Conservation (phyloP, 192 early-diverging fungal genomes). For the Jimgerdemannia flammicorona region DNA sequence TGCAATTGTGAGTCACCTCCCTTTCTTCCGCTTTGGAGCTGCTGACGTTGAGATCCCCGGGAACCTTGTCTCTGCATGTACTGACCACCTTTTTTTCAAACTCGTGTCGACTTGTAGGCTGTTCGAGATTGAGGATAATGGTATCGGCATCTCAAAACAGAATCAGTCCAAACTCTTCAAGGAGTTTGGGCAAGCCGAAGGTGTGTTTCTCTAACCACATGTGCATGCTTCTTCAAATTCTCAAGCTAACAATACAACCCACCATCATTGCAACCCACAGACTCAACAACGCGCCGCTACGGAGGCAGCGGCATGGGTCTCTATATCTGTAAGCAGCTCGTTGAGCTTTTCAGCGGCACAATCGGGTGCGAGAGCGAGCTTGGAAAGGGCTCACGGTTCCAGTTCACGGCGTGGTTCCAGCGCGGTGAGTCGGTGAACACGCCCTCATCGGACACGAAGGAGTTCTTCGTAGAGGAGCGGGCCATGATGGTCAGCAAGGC, state of each 20-base stretch:
- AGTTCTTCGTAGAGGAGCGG: slow-evolving; percentile 11
- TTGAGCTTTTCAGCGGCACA: slow-evolving; percentile 49
- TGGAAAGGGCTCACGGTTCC: slow-evolving; percentile 36
- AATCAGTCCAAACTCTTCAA: slow-evolving; percentile 44
- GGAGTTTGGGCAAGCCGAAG: slow-evolving; percentile 56
- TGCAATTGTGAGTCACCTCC: background rate
- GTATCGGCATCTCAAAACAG: slow-evolving; percentile 42
- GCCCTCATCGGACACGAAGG: slow-evolving; percentile 6
- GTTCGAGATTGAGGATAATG: slow-evolving; percentile 39
- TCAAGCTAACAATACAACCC: too few species aligned
- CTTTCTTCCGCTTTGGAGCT: too few species aligned
- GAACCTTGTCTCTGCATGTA: too few species aligned
- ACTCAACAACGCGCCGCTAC: slow-evolving; percentile 49
- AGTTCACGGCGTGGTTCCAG: slow-evolving; percentile 24
- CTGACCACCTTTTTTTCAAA: background rate
- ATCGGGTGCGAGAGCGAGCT: slow-evolving; percentile 31
- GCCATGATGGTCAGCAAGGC: slow-evolving; percentile 13
- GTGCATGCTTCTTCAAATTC: too few species aligned
- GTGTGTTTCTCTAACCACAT: background rate
- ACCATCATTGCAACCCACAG: background rate
- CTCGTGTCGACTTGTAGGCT: background rate
- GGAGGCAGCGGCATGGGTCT: slow-evolving; percentile 60
- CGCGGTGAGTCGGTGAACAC: background rate
- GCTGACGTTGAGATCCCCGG: too few species aligned
- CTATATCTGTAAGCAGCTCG: slow-evolving; percentile 50